Evolutionary conservation across 768 basidiomycete genomes (phyloP), one percentile per base, ranked within the genome.

Genomic region (Mycena sanguinolenta): DNA sequence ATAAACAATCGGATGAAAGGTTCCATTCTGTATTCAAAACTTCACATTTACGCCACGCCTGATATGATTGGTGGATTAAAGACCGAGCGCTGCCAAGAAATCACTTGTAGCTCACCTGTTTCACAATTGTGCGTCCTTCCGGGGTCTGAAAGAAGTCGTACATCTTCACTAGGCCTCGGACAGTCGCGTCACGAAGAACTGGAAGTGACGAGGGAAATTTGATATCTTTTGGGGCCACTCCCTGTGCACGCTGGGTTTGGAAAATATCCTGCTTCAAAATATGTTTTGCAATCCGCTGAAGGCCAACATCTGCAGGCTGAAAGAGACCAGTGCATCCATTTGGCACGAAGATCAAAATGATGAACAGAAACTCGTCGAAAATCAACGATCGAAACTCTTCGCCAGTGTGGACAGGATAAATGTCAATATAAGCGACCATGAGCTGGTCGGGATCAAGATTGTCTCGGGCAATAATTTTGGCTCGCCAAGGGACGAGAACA

Each of bases 401-500:
- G 21, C 44, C 21, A 3, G 21, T 61, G 46, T 61, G 59, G 7
- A 61, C 59, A 4, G 59, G n/a, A 14, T 61, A 61, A 17, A 61
- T 46, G 32, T 50, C 58, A 13, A 44, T 28, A 12, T 25, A 59
- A 19, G 21, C 7, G 17, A 59, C 28, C 14, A n/a, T n/a, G 14
- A 46, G 23, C 25, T 64, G 63, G 34, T 64, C 38, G 2, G 32
- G 34, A n/a, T 64, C 63, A 17, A 64, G 36, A 16, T 53, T 52
- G n/a, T n/a, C n/a, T 16, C 21, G 6, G 6, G 21, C 27, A 21
- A 75, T 66, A 19, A 75, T 32, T 0, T 6, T 0, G 1, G 17
- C 13, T 17, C 23, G 30, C 30, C 67, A 72, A 3, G 74, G 73
- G 8, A 58, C 62, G 21, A 72, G 28, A 21, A 75, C 39, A 14